Evolutionary conservation across 768 basidiomycete genomes (phyloP).

Genomic region (Infundibulicybe gibba): DNA sequence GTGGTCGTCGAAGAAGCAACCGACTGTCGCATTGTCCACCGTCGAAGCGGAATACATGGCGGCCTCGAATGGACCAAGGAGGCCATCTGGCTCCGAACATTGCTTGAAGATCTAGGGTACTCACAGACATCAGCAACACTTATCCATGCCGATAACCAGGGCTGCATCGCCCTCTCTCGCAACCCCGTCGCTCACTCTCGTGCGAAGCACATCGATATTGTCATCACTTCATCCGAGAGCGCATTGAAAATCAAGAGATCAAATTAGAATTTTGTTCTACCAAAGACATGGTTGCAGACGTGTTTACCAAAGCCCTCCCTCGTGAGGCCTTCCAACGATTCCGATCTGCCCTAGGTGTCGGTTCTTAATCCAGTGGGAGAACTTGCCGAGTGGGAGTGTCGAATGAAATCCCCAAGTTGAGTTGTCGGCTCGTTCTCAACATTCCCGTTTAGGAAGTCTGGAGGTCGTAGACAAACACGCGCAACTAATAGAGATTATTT

Average conservation of each 20-base stretch:
- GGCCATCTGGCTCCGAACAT: conserved; percentile 1
- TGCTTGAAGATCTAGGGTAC: conserved; percentile 3
- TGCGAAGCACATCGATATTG: conserved; percentile 5
- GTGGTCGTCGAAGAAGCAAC: conserved; percentile 4
- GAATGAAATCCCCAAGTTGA: no score
- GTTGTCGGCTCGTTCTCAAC: no score
- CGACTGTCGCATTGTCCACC: conserved; percentile 4
- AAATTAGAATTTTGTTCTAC: conserved; percentile 3
- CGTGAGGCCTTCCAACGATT: neutral
- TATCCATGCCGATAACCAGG: conserved; percentile 6
- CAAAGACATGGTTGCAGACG: conserved; percentile 7
- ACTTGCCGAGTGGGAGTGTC: no score
- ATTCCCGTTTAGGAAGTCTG: no score
- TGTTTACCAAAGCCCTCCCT: conserved; percentile 9
- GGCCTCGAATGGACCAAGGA: conserved; percentile 5
- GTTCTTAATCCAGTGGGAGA: no score
- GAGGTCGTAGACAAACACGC: no score
- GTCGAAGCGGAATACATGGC: conserved; percentile 9
- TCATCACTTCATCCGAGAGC: no score
- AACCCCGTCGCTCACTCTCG: no score
- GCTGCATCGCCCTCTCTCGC: conserved; percentile 3
- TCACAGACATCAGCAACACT: neutral
- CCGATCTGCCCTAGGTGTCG: neutral
- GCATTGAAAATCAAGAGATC: conserved; percentile 1
- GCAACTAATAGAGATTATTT: no score